Base-by-base conservation (phyloP, 2,329 filamentous ascomycete genomes). In the Hypoxylon sp. region DNA sequence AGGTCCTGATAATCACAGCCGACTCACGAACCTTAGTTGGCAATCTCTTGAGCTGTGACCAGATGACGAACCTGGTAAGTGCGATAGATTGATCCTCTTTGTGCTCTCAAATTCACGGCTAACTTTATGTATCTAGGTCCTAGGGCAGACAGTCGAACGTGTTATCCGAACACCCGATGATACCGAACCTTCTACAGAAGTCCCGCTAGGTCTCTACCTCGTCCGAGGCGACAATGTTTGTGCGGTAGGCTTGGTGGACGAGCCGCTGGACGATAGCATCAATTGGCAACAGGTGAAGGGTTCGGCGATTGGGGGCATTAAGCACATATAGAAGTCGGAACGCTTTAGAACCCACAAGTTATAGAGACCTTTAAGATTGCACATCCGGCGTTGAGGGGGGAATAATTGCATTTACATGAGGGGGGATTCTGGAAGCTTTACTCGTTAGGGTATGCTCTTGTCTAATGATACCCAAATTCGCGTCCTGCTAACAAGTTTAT, bases 181-280 rank as follows among this genome's bases (percentile, higher is more conserved):
- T 76, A 87, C 89, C 43, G 93, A 97, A 74, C 88, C 91, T 0
- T 97, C 92, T 46, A 88, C 90, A 64, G 89, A 96, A 77, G 90
- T 96, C 17, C 89, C 91, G 3, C 89, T 98, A 68, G 96, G 96
- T 1, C 82, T 98, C 5, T 98, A 98, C 79, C 86, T 99, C 63
- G 92, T 99, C 63, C 88, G 96, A 66, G 96, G 96, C 57, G 96
- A 99, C 79, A 98, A 97, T 76, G 95, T 99, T 51, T 94, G 94
- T 68, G 86, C 97, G 14, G 92, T 96, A 63, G 96, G 96, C 1
- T 84, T 97, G 63, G 90, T 99, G 32, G 94, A 99, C 79, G 94
- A 97, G 80, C 87, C 92, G 73, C 83, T 98, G 65, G 96, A 99
- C 81, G 87, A 86, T 41, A 94, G 91, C 74, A 98, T 99, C 77